Conservation (phyloP, 148 eudicot genomes). For the Vaccinium vitisidaea region DNA sequence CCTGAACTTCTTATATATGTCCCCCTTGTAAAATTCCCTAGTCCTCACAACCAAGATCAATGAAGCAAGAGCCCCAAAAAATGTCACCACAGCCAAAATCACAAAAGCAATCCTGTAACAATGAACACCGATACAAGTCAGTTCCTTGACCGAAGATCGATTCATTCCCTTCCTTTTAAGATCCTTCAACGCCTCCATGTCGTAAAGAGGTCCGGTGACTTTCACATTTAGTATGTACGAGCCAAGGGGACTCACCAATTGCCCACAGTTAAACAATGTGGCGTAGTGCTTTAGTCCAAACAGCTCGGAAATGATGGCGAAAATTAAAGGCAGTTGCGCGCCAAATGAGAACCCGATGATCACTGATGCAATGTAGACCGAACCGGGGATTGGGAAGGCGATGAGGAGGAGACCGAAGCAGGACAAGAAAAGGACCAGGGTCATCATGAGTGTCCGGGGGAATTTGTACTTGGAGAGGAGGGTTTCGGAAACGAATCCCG, state of each 20-base stretch:
- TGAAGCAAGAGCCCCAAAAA: conserved; percentile 21
- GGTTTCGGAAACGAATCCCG: conserved; percentile 20
- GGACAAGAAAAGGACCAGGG: conserved; percentile 16
- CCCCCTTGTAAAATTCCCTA: conserved; percentile 23
- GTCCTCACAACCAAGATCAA: conserved; percentile 21
- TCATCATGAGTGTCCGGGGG: conserved; percentile 19
- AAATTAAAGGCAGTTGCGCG: conserved; percentile 18
- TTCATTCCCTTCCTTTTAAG: conserved; percentile 10
- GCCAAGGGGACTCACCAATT: conserved; percentile 20
- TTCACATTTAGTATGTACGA: conserved; percentile 20
- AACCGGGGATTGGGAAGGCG: conserved; percentile 20
- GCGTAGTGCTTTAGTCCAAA: conserved; percentile 22
- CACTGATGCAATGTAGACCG: conserved; percentile 16
- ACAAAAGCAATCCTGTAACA: conserved; percentile 23
- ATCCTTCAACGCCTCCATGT: conserved; percentile 3
- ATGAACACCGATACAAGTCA: conserved; percentile 18
- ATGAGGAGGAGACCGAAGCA: conserved; percentile 23
- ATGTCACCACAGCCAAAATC: conserved; percentile 14
- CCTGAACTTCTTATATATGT: conserved; percentile 20
- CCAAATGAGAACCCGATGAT: conserved; percentile 25
- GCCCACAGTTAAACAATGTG: conserved; percentile 21
- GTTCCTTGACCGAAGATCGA: conserved; percentile 17
- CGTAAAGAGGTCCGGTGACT: conserved; percentile 12
- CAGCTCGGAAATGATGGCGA: conserved; percentile 17
- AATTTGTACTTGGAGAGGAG: conserved; percentile 14